These are phyloP conservation scores for Prunus campanulata DNA, from an alignment of 306 rosid genomes.

Conservation along the genomic window DNA sequence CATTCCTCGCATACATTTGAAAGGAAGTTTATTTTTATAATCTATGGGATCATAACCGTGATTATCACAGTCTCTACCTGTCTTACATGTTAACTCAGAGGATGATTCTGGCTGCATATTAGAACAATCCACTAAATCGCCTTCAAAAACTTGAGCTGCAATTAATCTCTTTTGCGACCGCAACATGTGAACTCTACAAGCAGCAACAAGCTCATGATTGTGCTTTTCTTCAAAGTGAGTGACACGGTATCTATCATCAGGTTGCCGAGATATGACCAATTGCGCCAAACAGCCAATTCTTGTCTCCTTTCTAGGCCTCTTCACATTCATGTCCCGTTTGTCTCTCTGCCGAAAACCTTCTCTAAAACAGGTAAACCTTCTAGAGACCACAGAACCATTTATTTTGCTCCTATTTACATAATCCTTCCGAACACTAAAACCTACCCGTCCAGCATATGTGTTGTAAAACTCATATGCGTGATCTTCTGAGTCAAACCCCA, in stretches of 20 bases:
- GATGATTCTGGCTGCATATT: slow-evolving; percentile 18
- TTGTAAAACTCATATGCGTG: slow-evolving; percentile 61
- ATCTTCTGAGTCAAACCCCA: slow-evolving; percentile 58
- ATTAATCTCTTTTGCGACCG: slow-evolving; percentile 56
- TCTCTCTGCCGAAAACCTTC: slow-evolving; percentile 69
- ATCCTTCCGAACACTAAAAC: slow-evolving; percentile 67
- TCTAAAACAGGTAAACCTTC: slow-evolving; percentile 62
- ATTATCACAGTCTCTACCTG: slow-evolving; percentile 24
- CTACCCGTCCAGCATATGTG: slow-evolving; percentile 52
- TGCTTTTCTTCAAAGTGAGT: slow-evolving; percentile 64
- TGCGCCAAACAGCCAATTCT: slow-evolving; percentile 70
- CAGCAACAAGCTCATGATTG: slow-evolving; percentile 61
- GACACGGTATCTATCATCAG: slow-evolving; percentile 55
- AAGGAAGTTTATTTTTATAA: slow-evolving; percentile 41
- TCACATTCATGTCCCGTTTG: slow-evolving; percentile 39
- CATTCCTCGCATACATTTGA: slow-evolving; percentile 29
- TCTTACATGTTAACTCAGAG: slow-evolving; percentile 24
- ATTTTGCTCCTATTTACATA: slow-evolving; percentile 67
- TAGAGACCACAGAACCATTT: slow-evolving; percentile 59
- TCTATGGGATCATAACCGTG: slow-evolving; percentile 30
- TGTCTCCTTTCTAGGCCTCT: slow-evolving; percentile 61
- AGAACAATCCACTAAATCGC: slow-evolving; percentile 28
- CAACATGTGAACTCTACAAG: slow-evolving; percentile 55
- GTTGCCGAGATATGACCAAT: slow-evolving; percentile 53
- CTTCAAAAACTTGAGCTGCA: slow-evolving; percentile 33